Percentiles rank a stretch among this genome's conserved stretches.
phyloP scores from a whole-genome alignment of 495 filamentous ascomycete species.

The Amorphotheca resinae region DNA sequence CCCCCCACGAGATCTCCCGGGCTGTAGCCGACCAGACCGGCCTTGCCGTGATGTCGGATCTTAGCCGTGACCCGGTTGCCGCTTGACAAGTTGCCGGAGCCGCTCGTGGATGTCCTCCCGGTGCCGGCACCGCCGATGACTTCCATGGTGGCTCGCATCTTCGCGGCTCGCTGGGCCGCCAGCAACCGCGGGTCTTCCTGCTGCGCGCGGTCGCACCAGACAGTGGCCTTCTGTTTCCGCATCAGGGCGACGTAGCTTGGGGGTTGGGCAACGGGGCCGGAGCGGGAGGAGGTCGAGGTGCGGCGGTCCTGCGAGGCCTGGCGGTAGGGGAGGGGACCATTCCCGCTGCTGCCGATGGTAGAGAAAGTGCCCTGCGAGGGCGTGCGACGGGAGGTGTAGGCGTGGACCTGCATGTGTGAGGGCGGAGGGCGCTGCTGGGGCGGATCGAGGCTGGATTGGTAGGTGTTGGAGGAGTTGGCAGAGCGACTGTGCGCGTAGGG shows the following conservation, averaged over 20 bases:
- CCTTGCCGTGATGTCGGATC: conserved; percentile 67
- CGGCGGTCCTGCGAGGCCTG: conserved; percentile 49
- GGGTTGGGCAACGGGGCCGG: conserved; percentile 44
- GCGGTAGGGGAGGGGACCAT: conserved; percentile 35
- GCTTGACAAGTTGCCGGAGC: conserved; percentile 12
- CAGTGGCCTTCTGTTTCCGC: conserved; percentile 91
- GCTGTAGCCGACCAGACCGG: conserved; percentile 57
- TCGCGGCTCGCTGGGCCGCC: conserved; percentile 70
- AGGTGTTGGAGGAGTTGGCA: too few relatives aligned
- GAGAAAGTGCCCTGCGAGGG: conserved; percentile 67
- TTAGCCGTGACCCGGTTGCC: conserved; percentile 55
- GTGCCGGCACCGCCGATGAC: conserved; percentile 41
- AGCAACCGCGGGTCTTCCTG: conserved; percentile 76
- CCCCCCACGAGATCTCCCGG: conserved; percentile 62
- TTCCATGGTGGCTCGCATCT: conserved; percentile 71
- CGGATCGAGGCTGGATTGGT: too few relatives aligned
- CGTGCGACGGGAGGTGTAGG: conserved; percentile 44
- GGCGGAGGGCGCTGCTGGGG: too few relatives aligned
- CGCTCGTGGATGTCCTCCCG: conserved; percentile 13
- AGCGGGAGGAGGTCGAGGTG: conserved; percentile 59
- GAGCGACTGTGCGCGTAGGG: too few relatives aligned
- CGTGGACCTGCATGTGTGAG: conserved; percentile 16
- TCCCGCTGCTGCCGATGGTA: conserved; percentile 43
- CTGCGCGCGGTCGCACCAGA: conserved; percentile 95
- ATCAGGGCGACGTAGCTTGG: conserved; percentile 86